Percentiles rank a stretch among this genome's conserved stretches.
phyloP scores from a whole-genome alignment of 2,329 filamentous ascomycete genomes.

The Hirsutella minnesotensis region DNA sequence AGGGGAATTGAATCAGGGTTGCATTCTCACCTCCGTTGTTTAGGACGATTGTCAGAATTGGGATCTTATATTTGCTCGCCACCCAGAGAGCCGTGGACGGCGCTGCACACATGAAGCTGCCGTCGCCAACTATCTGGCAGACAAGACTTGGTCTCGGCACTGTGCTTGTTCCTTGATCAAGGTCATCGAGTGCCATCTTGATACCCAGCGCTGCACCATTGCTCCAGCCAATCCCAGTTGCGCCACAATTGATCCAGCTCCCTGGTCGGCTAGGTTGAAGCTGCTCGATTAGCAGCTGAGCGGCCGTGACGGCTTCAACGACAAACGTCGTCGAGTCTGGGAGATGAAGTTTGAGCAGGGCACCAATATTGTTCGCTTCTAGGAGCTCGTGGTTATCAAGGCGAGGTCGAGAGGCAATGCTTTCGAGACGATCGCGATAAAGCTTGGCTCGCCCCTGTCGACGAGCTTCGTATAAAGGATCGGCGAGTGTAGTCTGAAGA shows the following conservation, averaged over 20 bases:
- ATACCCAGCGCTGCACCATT: slow-evolving; percentile 61
- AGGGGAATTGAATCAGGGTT: neutral
- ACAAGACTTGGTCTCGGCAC: slow-evolving; percentile 31
- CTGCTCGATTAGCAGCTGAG: slow-evolving; percentile 52
- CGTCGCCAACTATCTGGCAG: slow-evolving; percentile 36
- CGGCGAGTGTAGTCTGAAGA: neutral
- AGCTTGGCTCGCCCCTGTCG: neutral
- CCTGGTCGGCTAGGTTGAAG: slow-evolving; percentile 53
- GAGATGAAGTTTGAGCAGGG: neutral
- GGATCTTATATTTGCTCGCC: slow-evolving; percentile 31
- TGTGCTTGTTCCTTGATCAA: slow-evolving; percentile 26
- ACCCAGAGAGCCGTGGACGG: slow-evolving; percentile 38
- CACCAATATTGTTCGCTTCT: neutral
- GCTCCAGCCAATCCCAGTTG: slow-evolving; percentile 64
- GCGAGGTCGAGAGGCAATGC: neutral
- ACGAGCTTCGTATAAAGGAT: neutral
- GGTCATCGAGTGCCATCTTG: slow-evolving; percentile 27
- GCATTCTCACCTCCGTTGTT: slow-evolving; percentile 37
- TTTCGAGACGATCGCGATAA: neutral
- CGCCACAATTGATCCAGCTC: slow-evolving; percentile 66
- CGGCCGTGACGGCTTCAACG: slow-evolving; percentile 63
- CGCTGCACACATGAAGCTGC: slow-evolving; percentile 34
- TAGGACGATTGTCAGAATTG: slow-evolving; percentile 33
- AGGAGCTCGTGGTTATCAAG: neutral
- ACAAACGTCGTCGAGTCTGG: slow-evolving; percentile 20